phyloP scores from a whole-genome alignment of 2,329 filamentous ascomycete species.

The Rhexocercosporidium sp. region DNA sequence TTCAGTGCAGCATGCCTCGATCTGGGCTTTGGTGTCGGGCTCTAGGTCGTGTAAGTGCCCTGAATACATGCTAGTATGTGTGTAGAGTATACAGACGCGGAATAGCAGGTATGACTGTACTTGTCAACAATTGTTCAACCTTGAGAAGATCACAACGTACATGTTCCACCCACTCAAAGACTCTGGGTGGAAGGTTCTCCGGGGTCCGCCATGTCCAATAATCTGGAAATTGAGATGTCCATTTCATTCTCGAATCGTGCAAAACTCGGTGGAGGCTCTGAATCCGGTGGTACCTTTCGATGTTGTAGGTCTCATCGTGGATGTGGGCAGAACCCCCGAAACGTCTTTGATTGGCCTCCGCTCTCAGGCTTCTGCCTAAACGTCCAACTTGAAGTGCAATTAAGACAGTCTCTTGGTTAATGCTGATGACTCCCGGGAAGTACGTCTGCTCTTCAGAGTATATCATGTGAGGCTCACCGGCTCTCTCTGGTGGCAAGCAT shows the following conservation, averaged over 20 bases:
- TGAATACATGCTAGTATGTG: slow-evolving; percentile 57
- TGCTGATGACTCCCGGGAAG: slow-evolving; percentile 28
- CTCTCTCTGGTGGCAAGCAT: slow-evolving; percentile 19
- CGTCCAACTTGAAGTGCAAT: slow-evolving; percentile 32
- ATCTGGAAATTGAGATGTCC: slow-evolving; percentile 19
- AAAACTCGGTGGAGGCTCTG: slow-evolving; percentile 44
- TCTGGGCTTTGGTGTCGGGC: slow-evolving; percentile 47
- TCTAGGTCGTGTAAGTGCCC: slow-evolving; percentile 50
- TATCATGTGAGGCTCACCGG: slow-evolving; percentile 38
- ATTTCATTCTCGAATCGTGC: slow-evolving; percentile 38
- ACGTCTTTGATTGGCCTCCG: slow-evolving; percentile 17
- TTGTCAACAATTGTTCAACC: neutral
- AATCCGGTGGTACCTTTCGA: slow-evolving; percentile 40
- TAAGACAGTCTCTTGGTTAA: slow-evolving; percentile 35
- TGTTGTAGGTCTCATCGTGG: slow-evolving; percentile 12
- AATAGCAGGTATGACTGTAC: slow-evolving; percentile 51
- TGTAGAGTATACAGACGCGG: slow-evolving; percentile 55
- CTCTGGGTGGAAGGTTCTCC: slow-evolving; percentile 5
- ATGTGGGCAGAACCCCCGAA: neutral
- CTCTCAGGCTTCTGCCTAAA: slow-evolving; percentile 27
- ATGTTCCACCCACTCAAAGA: slow-evolving; percentile 51
- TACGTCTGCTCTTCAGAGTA: slow-evolving; percentile 45
- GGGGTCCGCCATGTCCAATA: slow-evolving; percentile 13
- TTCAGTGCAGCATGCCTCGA: slow-evolving; percentile 49
- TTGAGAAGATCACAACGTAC: slow-evolving; percentile 41